These are phyloP conservation scores for Podosphaera fusca DNA, from an alignment of 2,329 filamentous ascomycete genomes.

Conservation along the genomic window DNA sequence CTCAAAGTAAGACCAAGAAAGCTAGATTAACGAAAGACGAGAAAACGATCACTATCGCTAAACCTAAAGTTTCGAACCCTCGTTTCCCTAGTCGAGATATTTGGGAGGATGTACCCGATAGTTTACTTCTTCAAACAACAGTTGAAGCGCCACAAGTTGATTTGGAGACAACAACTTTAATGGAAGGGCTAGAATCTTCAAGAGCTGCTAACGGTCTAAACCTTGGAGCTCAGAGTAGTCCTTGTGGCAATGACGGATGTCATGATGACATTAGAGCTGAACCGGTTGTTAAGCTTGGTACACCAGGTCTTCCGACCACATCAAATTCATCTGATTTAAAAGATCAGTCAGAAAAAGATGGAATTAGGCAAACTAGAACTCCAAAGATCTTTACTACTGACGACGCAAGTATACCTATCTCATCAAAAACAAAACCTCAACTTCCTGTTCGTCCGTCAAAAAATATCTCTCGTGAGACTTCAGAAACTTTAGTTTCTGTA, in stretches of 20 bases:
- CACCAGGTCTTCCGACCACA: slow-evolving; percentile 31
- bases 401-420: slow-evolving; percentile 16
- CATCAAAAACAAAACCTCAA: slow-evolving; percentile 33
- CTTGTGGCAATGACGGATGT: slow-evolving; percentile 8
- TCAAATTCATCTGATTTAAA: slow-evolving; percentile 11
- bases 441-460: slow-evolving; percentile 41
- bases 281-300: slow-evolving; percentile 30
- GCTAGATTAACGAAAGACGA: slow-evolving; percentile 24
- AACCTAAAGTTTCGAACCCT: slow-evolving; percentile 17
- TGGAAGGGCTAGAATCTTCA: slow-evolving; percentile 18
- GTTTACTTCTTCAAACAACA: slow-evolving; percentile 54
- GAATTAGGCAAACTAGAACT: slow-evolving; percentile 11
- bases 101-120: slow-evolving; percentile 86
- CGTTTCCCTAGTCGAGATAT: slow-evolving; percentile 82
- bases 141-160: slow-evolving; percentile 32
- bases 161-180: slow-evolving; percentile 18
- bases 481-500: slow-evolving; percentile 15
- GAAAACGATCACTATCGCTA: neutral
- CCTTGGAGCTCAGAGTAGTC: slow-evolving; percentile 9
- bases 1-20: slow-evolving; percentile 22
- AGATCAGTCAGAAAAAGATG: slow-evolving; percentile 12
- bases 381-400: slow-evolving; percentile 2
- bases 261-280: slow-evolving; percentile 13
- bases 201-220: slow-evolving; percentile 13
- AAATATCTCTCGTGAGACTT: slow-evolving; percentile 20